phyloP scores from a whole-genome alignment of 805 yeast species.

The Hanseniaspora clermontiae region DNA sequence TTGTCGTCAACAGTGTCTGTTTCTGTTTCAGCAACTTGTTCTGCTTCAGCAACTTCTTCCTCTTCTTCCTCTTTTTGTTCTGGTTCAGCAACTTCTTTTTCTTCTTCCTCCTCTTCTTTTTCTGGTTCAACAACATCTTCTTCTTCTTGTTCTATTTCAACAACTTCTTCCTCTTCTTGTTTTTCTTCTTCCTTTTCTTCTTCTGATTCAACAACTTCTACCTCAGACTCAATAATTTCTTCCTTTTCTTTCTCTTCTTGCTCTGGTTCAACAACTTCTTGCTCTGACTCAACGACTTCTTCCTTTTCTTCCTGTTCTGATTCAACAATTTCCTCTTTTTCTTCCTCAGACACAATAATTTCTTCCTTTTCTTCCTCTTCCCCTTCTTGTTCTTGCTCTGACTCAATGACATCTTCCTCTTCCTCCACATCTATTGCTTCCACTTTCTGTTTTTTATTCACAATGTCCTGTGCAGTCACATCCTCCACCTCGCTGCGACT shows the following conservation, averaged over 20 bases:
- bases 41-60: no score
- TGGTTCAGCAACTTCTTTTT: not conserved
- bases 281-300: constrained; percentile 2
- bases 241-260: no score
- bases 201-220: not conserved
- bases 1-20: not conserved
- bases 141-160: not conserved
- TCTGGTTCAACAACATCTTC: not conserved
- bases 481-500: constrained; percentile 2
- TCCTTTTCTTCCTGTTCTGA: not conserved
- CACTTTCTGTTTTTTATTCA: not conserved
- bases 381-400: no score
- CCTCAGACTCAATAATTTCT: not conserved
- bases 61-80: no score
- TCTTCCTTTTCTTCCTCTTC: not conserved
- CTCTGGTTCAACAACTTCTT: no score
- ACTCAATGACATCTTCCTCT: constrained; percentile 2
- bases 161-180: constrained; percentile 3
- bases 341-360: not conserved
- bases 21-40: no score
- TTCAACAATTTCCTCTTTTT: not conserved
- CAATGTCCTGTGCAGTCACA: constrained; percentile 11
- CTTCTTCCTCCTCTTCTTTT: not conserved
- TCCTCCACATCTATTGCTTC: constrained; percentile 6
- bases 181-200: constrained; percentile 9